Evolutionary conservation across 345 rosid species (phyloP), one percentile per base, ranked within the genome.

Genomic region (Trapa bicornis): DNA sequence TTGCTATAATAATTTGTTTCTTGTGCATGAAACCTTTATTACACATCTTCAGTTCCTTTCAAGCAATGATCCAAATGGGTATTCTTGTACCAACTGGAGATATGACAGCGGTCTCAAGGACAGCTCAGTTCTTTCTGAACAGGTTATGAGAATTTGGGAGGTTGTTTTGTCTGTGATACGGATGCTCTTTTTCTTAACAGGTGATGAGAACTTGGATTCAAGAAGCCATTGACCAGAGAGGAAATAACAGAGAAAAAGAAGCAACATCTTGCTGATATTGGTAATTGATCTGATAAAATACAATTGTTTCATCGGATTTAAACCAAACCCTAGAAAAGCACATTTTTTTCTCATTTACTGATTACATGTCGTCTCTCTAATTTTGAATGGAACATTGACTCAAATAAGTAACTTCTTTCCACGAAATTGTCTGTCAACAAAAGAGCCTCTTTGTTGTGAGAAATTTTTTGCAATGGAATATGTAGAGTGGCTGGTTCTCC

Each of bases 21-120:
- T 67, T 68, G 67, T 45, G 36, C 62, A 56, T 37, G 37, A 22
- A 12, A 33, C 52, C 12, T 22, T 22, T 11, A 22, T 22, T 22
- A 57, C 57, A 11, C 67, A 70, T 48, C 47, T 71, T 62, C 78
- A 88, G 94, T 96, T 94, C 72, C 89, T 94, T 22, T 76, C 80
- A 88, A 73, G 86, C 99, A 72, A 90, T 90, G 99, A 68, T 90
- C 78, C 99, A 90, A 80, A 94, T 94, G 99, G 99, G 99, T 69
- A 97, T 94, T 69, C 97, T 94, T 75, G 99, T 94, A 56, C 99
- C 99, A 63, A 94, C 99, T 45, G 99, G 99, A 71, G 99, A 94
- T 75, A 81, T 86, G 87, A 94, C 99, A 62, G 94, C 99, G 68
- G 86, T 94, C 73, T 81, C 95, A 75, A 78, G 99, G 74, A 94